Percentiles rank a stretch among this genome's conserved stretches.
These are phyloP conservation scores for Pestalotiopsis sp. DNA, from an alignment of 2,329 filamentous ascomycete species.

Conservation along the genomic window DNA sequence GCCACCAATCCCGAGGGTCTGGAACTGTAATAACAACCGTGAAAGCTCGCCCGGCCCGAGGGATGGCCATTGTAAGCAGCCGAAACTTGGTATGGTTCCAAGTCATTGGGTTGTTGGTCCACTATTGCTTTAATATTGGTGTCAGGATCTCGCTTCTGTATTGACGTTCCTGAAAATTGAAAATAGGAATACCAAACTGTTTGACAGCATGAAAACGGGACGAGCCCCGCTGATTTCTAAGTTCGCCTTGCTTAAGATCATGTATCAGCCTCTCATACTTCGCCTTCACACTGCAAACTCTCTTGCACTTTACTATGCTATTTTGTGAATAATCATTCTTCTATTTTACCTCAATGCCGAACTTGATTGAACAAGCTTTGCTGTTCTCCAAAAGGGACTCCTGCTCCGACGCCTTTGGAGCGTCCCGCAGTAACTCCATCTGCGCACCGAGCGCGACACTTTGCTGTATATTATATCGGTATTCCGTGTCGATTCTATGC, in stretches of 20 bases:
- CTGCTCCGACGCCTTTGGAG: constrained; percentile 2
- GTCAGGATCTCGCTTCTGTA: not conserved
- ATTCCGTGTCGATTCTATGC: no score
- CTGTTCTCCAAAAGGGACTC: not conserved
- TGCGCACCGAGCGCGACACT: not conserved
- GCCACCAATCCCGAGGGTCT: not conserved
- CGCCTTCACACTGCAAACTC: no score
- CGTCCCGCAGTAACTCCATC: not conserved
- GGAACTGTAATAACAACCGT: not conserved
- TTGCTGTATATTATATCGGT: not conserved
- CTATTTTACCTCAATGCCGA: not conserved
- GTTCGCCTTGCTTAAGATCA: no score
- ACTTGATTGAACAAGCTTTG: not conserved
- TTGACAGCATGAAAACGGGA: no score
- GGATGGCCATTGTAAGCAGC: not conserved
- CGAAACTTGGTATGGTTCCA: not conserved
- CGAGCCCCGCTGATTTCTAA: no score
- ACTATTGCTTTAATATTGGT: not conserved
- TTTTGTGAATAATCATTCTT: no score
- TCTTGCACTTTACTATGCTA: no score
- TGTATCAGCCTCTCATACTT: no score
- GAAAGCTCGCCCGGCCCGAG: not conserved
- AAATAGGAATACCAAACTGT: no score
- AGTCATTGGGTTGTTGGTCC: no score
- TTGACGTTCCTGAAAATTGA: not conserved